Evolutionary conservation across 306 rosid genomes (phyloP), one percentile per base, ranked within the genome.

Genomic region (Cicer chorassanicum): DNA sequence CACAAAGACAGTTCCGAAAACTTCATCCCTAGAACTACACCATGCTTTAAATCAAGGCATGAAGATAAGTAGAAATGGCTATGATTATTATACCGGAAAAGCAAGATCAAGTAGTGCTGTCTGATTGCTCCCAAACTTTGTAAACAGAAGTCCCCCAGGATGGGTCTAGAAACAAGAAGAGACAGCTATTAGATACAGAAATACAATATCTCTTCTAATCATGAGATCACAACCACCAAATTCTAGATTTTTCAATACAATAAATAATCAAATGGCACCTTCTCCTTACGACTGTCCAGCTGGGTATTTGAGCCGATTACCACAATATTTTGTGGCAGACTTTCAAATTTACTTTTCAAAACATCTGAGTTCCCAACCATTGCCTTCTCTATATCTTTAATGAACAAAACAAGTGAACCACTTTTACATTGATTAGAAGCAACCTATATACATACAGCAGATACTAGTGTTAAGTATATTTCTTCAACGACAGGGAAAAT

Each of bases 91-190:
- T 94, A 91, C 98, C 91, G 96, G 97, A 77, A 91, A 88, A 70
- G 98, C 92, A 84, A 93, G 96, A 89, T 94, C 98, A 78, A 94
- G 93, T 24, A 91, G 83, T n/a, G 98, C 92, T 5, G 98, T 87
- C 82, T 91, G 97, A 82, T 84, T 91, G 83, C 91, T 82, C 79
- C 98, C 97, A 12, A 89, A 88, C 79, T 93, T 93, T 0, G 97
- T 93, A 69, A 94, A 94, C 80, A 89, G 74, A 83, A 91, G 92
- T 63, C 97, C 88, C 50, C 96, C 94, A 34, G 92, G 87, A 66
- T 88, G 97, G 61, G 88, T 79, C 98, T 94, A 89, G 10, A 82
- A 81, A 54, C 53, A 77, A 29, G 21, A 45, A 65, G 42, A 74
- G 11, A 21, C 48, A n/a, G 34, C 24, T 44, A 77, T 75, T 66